phyloP scores from a whole-genome alignment of 2,329 filamentous ascomycete species.

The Phyllosticta citriasiana region DNA sequence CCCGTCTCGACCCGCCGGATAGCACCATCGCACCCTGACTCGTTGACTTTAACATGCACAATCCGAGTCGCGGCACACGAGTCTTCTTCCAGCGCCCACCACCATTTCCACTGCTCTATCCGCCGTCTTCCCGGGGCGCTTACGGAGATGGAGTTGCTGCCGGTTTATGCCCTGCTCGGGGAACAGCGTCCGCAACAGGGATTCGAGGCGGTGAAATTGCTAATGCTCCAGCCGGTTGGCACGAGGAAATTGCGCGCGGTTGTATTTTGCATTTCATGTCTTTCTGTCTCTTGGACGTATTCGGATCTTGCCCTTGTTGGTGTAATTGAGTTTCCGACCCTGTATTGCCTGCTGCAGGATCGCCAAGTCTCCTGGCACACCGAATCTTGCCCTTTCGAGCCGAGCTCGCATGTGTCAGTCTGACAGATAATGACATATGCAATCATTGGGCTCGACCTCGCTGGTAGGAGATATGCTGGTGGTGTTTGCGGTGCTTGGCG shows the following conservation, averaged over 20 bases:
- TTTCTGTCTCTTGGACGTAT: not conserved
- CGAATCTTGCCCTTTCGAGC: not conserved
- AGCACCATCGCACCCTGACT: not conserved
- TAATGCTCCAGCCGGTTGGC: not conserved
- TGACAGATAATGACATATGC: not conserved
- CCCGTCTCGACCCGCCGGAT: not conserved
- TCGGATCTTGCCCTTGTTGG: not conserved
- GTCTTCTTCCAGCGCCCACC: not conserved
- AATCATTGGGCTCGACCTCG: not conserved
- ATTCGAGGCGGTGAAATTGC: not conserved
- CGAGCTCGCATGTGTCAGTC: not conserved
- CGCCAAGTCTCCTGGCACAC: not conserved
- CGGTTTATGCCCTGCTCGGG: not conserved
- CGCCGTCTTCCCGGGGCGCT: not conserved
- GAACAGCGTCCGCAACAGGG: not conserved
- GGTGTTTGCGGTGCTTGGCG: not conserved
- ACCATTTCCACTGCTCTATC: not conserved
- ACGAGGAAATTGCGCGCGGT: not conserved
- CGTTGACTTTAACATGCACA: not conserved
- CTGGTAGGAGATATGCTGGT: not conserved
- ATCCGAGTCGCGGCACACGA: not conserved
- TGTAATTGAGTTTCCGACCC: not conserved
- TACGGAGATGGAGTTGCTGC: not conserved
- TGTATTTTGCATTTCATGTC: not conserved
- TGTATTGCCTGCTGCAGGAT: not conserved